Evolutionary conservation across 257 asterid genomes (phyloP).

Genomic region (Nicotiana benthamiana): DNA sequence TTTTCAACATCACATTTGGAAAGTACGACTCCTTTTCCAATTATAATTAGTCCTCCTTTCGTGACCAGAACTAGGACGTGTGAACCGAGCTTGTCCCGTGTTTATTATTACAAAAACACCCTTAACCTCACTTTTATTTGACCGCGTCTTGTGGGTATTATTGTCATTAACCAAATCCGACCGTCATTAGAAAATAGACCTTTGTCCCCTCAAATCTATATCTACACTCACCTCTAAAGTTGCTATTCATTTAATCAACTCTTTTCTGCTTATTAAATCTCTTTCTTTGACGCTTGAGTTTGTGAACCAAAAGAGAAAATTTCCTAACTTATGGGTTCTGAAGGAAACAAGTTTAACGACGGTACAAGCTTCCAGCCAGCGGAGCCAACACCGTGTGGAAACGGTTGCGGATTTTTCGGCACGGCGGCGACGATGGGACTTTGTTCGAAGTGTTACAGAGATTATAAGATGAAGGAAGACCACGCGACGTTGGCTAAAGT

Average conservation of each 20-base stretch:
- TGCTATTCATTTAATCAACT: not conserved
- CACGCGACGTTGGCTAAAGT: constrained; percentile 23
- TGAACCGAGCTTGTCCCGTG: not conserved
- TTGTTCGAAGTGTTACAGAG: constrained; percentile 41
- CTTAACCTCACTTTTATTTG: not conserved
- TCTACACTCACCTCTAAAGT: not conserved
- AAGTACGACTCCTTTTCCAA: not conserved
- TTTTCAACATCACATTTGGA: not conserved
- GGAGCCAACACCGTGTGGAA: constrained; percentile 26
- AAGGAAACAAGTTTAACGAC: constrained; percentile 32
- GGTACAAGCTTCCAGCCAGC: constrained; percentile 30
- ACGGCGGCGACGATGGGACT: constrained; percentile 35
- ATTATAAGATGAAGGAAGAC: constrained; percentile 25
- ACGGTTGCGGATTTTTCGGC: constrained; percentile 50
- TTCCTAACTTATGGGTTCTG: constrained; percentile 25
- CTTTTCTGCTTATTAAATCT: not conserved
- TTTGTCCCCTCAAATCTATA: not conserved
- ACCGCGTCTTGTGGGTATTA: not conserved
- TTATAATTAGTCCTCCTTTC: not conserved
- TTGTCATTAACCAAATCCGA: not conserved
- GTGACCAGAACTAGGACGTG: not conserved
- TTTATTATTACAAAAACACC: not conserved
- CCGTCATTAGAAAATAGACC: not conserved
- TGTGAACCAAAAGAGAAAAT: not conserved
- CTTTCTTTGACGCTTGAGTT: not conserved